Conservation (phyloP, 2,329 filamentous ascomycete genomes). For the Fragosphaeria purpurea region DNA sequence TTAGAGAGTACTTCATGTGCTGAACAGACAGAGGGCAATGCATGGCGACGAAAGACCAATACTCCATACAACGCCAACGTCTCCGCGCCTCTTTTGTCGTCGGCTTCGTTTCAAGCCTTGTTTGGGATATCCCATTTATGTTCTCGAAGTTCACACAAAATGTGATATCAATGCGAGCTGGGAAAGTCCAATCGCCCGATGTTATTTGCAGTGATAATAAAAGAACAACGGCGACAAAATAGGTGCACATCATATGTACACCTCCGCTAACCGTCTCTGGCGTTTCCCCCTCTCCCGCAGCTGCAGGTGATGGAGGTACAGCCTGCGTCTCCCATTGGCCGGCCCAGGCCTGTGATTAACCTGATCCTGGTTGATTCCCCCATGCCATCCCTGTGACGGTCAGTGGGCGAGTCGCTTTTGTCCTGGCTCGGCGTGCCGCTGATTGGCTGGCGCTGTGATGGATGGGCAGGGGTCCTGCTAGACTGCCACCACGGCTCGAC, state of each 20-base stretch:
- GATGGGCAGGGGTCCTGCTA: constrained; percentile 3
- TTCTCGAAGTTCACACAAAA: no score
- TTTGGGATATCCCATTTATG: no score
- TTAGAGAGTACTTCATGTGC: not conserved
- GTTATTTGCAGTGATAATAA: no score
- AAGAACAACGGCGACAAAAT: no score
- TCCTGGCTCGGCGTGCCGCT: not conserved
- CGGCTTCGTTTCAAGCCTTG: not conserved
- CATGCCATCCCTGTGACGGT: constrained; percentile 2
- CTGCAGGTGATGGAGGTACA: constrained; percentile 3
- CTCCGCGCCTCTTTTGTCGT: not conserved
- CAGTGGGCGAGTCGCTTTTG: constrained; percentile 7
- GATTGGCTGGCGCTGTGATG: constrained; percentile 10
- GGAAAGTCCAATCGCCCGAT: no score
- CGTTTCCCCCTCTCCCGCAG: not conserved
- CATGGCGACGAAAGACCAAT: no score
- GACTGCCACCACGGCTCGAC: constrained; percentile 6
- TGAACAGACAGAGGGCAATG: no score
- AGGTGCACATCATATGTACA: no score
- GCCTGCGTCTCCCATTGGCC: constrained; percentile 4
- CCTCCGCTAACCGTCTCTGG: no score
- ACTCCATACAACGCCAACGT: no score
- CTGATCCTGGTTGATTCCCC: not conserved
- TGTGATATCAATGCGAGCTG: no score
- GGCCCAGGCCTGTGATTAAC: not conserved